Conservation (phyloP, 352 stramenopile genomes). For the Pythium dissotocum region DNA sequence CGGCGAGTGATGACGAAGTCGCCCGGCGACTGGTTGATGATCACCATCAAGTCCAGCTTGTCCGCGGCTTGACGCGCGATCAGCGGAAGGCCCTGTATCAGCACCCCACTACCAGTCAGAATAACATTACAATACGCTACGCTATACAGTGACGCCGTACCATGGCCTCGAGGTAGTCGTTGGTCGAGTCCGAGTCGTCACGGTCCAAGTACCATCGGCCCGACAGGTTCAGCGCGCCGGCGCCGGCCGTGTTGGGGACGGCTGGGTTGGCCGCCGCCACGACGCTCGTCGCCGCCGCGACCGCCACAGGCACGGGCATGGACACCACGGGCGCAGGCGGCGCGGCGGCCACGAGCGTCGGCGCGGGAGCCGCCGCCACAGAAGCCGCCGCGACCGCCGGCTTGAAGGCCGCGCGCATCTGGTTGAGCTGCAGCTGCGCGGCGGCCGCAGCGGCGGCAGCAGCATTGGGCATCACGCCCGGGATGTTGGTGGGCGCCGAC, state of each 20-base stretch:
- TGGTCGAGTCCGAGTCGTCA: slow-evolving; percentile 88
- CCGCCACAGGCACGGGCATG: slow-evolving; percentile 21
- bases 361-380: slow-evolving; percentile 28
- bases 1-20: slow-evolving; percentile 87
- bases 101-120: slow-evolving; percentile 3
- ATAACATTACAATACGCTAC: neutral
- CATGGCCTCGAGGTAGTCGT: slow-evolving; percentile 90
- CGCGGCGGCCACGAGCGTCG: slow-evolving; percentile 26
- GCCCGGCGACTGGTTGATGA: slow-evolving; percentile 81
- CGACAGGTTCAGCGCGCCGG: slow-evolving; percentile 77
- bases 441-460: slow-evolving; percentile 34
- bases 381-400: slow-evolving; percentile 39
- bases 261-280: slow-evolving; percentile 39
- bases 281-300: slow-evolving; percentile 21
- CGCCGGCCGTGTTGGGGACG: slow-evolving; percentile 72
- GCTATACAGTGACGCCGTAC: slow-evolving; percentile 13
- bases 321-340: slow-evolving; percentile 15
- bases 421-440: slow-evolving; percentile 56
- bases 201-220: slow-evolving; percentile 85
- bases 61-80: slow-evolving; percentile 86
- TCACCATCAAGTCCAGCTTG: slow-evolving; percentile 89
- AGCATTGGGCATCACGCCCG: slow-evolving; percentile 31
- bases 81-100: slow-evolving; percentile 62
- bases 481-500: slow-evolving; percentile 18
- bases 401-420: slow-evolving; percentile 77